Percentiles rank a stretch among this genome's conserved stretches.
Evolutionary conservation across 1,284 basidiomycete species (phyloP).

Genomic region (Microbotryum lychnidis-dioicae): DNA sequence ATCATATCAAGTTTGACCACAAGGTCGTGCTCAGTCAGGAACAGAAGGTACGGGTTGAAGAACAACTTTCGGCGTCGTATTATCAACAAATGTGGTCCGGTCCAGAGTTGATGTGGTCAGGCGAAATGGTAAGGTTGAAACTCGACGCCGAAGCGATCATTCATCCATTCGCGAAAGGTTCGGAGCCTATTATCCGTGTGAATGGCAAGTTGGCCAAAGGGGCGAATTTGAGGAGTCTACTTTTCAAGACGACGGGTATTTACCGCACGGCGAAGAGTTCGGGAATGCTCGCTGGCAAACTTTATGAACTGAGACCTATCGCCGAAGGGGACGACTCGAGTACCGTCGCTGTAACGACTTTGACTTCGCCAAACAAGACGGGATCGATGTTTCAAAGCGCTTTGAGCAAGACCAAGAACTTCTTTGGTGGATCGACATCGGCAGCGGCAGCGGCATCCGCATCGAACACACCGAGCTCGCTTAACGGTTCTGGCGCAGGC

Average conservation of each 20-base stretch:
- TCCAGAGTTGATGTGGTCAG: constrained; percentile 29
- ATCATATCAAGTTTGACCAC: constrained; percentile 1
- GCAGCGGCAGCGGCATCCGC: neutral
- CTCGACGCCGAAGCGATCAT: neutral
- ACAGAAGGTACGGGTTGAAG: neutral
- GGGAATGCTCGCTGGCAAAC: constrained; percentile 7
- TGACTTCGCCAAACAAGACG: neutral
- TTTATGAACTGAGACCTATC: constrained; percentile 15
- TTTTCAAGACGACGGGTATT: constrained; percentile 12
- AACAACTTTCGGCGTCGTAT: constrained; percentile 14
- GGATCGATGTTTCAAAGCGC: neutral
- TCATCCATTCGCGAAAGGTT: neutral
- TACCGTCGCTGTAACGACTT: neutral
- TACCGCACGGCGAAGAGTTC: constrained; percentile 1
- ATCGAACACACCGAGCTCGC: neutral
- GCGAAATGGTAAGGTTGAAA: constrained; percentile 30
- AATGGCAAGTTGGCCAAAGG: too few relatives aligned
- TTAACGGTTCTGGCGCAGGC: neutral
- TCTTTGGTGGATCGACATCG: neutral
- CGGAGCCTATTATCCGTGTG: neutral
- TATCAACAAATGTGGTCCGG: constrained; percentile 31
- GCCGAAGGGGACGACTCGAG: neutral
- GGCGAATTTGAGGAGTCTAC: neutral
- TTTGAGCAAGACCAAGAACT: constrained; percentile 14
- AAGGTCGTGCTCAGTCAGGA: neutral